Percentiles rank a stretch among this genome's conserved stretches.
phyloP scores from a whole-genome alignment of 257 asterid species.

The Scutellaria barbata region DNA sequence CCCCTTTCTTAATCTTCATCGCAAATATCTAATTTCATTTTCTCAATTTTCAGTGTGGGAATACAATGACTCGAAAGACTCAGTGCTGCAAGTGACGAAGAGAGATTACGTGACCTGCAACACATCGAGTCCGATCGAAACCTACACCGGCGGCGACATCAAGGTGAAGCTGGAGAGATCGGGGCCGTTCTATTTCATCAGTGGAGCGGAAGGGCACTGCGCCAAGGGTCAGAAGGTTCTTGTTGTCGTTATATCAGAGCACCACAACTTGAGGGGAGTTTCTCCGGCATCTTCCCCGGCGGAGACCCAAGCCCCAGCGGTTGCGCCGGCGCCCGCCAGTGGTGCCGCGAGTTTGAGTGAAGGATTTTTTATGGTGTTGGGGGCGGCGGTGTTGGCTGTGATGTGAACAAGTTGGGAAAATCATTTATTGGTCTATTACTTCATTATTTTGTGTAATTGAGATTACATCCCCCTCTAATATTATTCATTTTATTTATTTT shows the following conservation, averaged over 20 bases:
- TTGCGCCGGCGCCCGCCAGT: constrained; percentile 68
- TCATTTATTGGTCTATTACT: constrained; percentile 26
- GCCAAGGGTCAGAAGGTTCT: constrained; percentile 72
- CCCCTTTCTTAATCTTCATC: not conserved
- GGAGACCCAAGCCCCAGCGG: constrained; percentile 49
- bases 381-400: constrained; percentile 34
- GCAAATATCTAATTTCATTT: not conserved
- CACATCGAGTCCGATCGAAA: constrained; percentile 58
- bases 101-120: constrained; percentile 74
- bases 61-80: constrained; percentile 57
- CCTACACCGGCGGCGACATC: constrained; percentile 55
- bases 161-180: constrained; percentile 61
- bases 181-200: constrained; percentile 78
- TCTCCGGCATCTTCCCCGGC: constrained; percentile 75
- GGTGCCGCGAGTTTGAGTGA: constrained; percentile 42
- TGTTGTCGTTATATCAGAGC: constrained; percentile 72
- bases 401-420: constrained; percentile 30
- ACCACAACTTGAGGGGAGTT: constrained; percentile 30
- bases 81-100: constrained; percentile 66
- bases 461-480: constrained; percentile 33
- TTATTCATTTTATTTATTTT: constrained; percentile 24
- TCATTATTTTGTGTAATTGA: constrained; percentile 36
- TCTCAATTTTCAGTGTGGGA: constrained; percentile 56
- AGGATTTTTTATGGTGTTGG: constrained; percentile 37
- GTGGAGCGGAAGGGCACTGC: constrained; percentile 74